Evolutionary conservation across 2,329 filamentous ascomycete genomes (phyloP).

Genomic region (Colletotrichum destructivum): DNA sequence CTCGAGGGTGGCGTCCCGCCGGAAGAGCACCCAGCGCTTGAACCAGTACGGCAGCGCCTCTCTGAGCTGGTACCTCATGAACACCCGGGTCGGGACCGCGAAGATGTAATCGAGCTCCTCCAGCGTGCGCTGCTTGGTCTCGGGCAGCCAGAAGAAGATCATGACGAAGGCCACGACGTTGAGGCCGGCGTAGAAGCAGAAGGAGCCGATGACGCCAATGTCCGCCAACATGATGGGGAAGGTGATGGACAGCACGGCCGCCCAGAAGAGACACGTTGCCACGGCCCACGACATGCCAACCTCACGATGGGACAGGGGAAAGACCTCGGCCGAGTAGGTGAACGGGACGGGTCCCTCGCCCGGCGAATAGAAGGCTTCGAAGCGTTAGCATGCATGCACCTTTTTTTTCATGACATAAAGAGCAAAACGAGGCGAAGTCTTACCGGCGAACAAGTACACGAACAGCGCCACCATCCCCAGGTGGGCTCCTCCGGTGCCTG

Average conservation of each 20-base stretch:
- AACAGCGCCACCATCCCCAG: slow-evolving; percentile 73
- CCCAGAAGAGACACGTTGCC: slow-evolving; percentile 72
- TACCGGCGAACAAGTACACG: slow-evolving; percentile 73
- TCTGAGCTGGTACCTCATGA: slow-evolving; percentile 52
- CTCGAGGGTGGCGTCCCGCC: slow-evolving; percentile 53
- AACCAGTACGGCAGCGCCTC: slow-evolving; percentile 53
- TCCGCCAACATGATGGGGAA: slow-evolving; percentile 64
- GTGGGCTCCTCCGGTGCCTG: slow-evolving; percentile 55
- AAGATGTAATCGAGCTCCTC: slow-evolving; percentile 62
- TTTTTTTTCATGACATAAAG: background rate
- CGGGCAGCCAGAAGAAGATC: slow-evolving; percentile 71
- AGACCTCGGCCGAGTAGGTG: slow-evolving; percentile 74
- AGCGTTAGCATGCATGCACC: background rate
- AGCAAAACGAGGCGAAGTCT: background rate
- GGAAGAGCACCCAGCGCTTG: slow-evolving; percentile 49
- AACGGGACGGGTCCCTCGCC: slow-evolving; percentile 73
- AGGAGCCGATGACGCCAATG: slow-evolving; percentile 53
- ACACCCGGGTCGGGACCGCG: slow-evolving; percentile 50
- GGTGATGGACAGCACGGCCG: slow-evolving; percentile 64
- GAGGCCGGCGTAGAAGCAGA: slow-evolving; percentile 69
- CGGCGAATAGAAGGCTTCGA: slow-evolving; percentile 71
- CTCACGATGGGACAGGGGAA: slow-evolving; percentile 74
- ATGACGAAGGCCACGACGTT: slow-evolving; percentile 69
- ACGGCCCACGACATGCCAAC: slow-evolving; percentile 76
- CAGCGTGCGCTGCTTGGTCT: slow-evolving; percentile 72